Percentiles rank a stretch among this genome's conserved stretches.
These are phyloP conservation scores for Suhomyces atakaporum DNA, from an alignment of 1,139 yeast species.

Conservation along the genomic window DNA sequence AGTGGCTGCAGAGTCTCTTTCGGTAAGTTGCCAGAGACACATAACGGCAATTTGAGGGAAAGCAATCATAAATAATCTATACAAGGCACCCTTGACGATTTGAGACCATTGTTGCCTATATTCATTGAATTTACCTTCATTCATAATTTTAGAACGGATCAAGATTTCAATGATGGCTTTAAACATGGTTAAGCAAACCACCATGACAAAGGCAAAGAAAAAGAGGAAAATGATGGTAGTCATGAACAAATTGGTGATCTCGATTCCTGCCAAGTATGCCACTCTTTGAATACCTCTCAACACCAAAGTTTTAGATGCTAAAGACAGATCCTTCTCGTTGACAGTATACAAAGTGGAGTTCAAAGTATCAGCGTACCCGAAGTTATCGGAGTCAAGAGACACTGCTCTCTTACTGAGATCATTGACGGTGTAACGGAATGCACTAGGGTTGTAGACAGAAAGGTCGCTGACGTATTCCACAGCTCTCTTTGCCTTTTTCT, in stretches of 20 bases:
- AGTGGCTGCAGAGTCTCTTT: slow-evolving; percentile 80
- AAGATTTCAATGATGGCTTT: slow-evolving; percentile 75
- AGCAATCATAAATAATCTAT: slow-evolving; percentile 76
- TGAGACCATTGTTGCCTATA: slow-evolving; percentile 80
- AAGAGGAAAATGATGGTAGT: slow-evolving; percentile 84
- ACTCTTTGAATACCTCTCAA: slow-evolving; percentile 93
- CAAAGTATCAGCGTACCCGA: slow-evolving; percentile 50
- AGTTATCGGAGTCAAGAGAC: slow-evolving; percentile 40
- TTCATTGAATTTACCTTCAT: slow-evolving; percentile 67
- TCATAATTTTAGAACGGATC: slow-evolving; percentile 60
- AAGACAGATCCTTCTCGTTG: slow-evolving; percentile 59
- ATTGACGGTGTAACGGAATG: slow-evolving; percentile 19
- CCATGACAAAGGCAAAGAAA: slow-evolving; percentile 72
- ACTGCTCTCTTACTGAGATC: slow-evolving; percentile 33
- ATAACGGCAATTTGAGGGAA: slow-evolving; percentile 84
- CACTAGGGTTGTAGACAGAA: slow-evolving; percentile 17
- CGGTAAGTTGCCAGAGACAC: slow-evolving; percentile 87
- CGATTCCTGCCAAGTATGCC: slow-evolving; percentile 80
- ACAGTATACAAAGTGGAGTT: slow-evolving; percentile 65
- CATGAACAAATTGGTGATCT: slow-evolving; percentile 79
- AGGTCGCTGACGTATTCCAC: slow-evolving; percentile 21
- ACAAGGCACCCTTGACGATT: slow-evolving; percentile 84
- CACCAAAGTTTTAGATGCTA: slow-evolving; percentile 68
- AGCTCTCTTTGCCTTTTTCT: slow-evolving; percentile 48
- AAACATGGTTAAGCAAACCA: slow-evolving; percentile 64